phyloP scores from a whole-genome alignment of 75 land plant genomes.

The Larix kaempferi region DNA sequence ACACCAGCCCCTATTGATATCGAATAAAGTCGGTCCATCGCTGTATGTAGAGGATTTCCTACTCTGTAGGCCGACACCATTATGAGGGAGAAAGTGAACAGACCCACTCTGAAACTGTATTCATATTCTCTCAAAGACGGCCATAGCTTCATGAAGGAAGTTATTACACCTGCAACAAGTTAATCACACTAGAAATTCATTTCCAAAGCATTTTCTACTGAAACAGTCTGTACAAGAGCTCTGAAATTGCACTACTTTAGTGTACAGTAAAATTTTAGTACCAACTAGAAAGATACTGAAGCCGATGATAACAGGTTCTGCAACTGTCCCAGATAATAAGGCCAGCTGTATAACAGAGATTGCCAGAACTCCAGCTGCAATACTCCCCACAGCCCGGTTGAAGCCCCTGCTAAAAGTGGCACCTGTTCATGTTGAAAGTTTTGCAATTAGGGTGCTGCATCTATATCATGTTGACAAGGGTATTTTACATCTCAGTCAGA shows the following conservation, averaged over 20 bases:
- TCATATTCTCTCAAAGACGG: conserved; percentile 50
- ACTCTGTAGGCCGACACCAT: conserved; percentile 49
- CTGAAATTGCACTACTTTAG: not conserved
- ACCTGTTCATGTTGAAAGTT: conserved; percentile 15
- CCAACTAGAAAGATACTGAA: conserved; percentile 59
- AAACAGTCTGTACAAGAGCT: not conserved
- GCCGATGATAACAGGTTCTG: conserved; percentile 50
- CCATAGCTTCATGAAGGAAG: conserved; percentile 53
- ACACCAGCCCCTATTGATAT: conserved; percentile 57
- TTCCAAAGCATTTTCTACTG: not conserved
- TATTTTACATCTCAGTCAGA: no score
- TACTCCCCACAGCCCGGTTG: conserved; percentile 59
- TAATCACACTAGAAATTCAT: no score
- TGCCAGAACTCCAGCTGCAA: conserved; percentile 54
- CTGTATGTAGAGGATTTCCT: conserved; percentile 38
- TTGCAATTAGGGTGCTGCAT: no score
- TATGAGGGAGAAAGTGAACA: conserved; percentile 57
- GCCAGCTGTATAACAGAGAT: conserved; percentile 41
- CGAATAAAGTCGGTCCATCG: conserved; percentile 44
- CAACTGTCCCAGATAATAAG: conserved; percentile 21
- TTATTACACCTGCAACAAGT: conserved; percentile 34
- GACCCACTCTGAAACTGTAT: conserved; percentile 50
- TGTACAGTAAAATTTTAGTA: conserved; percentile 3
- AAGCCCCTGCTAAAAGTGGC: conserved; percentile 57
- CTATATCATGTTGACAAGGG: no score